Base-by-base conservation (phyloP, 352 stramenopile genomes). In the Phytopythium vexans region DNA sequence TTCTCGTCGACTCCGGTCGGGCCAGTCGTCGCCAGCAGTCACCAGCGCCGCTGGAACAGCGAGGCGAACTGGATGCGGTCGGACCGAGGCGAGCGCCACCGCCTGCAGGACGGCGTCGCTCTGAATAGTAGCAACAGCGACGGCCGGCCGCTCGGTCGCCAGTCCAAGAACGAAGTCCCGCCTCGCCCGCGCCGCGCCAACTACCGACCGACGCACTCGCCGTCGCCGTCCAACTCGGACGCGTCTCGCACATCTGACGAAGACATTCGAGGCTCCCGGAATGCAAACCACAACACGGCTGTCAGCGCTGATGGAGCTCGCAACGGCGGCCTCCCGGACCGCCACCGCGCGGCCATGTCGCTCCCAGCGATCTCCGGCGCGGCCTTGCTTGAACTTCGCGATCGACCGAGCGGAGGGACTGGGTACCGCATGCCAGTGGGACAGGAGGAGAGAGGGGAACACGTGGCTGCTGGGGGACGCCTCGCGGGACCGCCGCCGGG, bases 1-100 rank as follows among this genome's bases (percentile, higher is more conserved):
- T 82, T 81, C 50, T 77, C 62, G 37, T 82, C 74, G 9, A 41
- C 68, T 9, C 61, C 60, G 1, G 75, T 73, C 10, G 70, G 66
- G 4, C 54, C 60, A 4, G 70, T 77, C 4, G 54, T 71, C n/a
- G 35, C 52, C 37, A 67, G 27, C 54, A 64, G 56, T 56, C 66
- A 68, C 55, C 44, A 43, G 33, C 48, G 65, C 2, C 60, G 62
- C 37, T 52, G 51, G 40, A 39, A 56, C 42, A 48, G 33, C 37
- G 60, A 75, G 33, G 14, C 36, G 41, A 49, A 15, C 14, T 69
- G 68, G 56, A 58, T 58, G 11, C 41, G 43, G 34, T 36, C 47
- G 3, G 47, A 15, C 35, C 4, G 35, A 41, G 37, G 47, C 14
- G 16, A 15, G 33, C 54, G 43, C 33, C 39, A 27, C 11, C 52